Percentiles rank a stretch among this genome's conserved stretches.
Conservation (phyloP, 2,329 filamentous ascomycete genomes). For the Aspergillus niger region DNA sequence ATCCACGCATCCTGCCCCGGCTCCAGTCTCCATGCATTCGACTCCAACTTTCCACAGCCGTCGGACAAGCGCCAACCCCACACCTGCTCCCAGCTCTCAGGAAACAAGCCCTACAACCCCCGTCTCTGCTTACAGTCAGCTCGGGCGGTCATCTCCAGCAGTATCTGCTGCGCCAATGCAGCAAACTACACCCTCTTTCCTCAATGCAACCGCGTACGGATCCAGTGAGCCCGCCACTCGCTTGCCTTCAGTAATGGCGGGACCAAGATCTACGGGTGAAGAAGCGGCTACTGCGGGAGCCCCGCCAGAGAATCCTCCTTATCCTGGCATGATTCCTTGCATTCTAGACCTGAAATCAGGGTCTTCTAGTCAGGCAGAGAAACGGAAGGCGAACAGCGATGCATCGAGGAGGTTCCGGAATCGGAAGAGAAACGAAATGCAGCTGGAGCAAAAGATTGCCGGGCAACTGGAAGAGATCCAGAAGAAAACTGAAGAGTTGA, state of each 20-base stretch:
- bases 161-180: conserved; percentile 23
- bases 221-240: conserved; percentile 31
- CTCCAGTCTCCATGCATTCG: conserved; percentile 32
- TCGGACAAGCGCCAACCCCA: conserved; percentile 34
- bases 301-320: conserved; percentile 16
- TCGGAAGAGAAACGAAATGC: conserved; percentile 44
- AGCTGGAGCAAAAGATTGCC: conserved; percentile 41
- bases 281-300: conserved; percentile 17
- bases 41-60: conserved; percentile 36
- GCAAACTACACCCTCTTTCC: conserved; percentile 21
- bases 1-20: conserved; percentile 17
- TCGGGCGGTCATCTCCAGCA: conserved; percentile 35
- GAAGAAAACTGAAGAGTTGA: conserved; percentile 31
- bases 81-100: conserved; percentile 36
- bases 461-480: conserved; percentile 42
- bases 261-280: conserved; percentile 23
- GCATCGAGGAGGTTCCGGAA: conserved; percentile 46
- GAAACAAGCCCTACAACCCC: conserved; percentile 40
- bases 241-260: conserved; percentile 25
- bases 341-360: conserved; percentile 45
- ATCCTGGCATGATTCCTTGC: conserved; percentile 39
- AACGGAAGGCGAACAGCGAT: conserved; percentile 46
- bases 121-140: conserved; percentile 35
- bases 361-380: conserved; percentile 44
- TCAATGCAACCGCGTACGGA: conserved; percentile 25